Evolutionary conservation across 1,139 yeast species (phyloP).

Genomic region (Meyerozyma elateridarum): DNA sequence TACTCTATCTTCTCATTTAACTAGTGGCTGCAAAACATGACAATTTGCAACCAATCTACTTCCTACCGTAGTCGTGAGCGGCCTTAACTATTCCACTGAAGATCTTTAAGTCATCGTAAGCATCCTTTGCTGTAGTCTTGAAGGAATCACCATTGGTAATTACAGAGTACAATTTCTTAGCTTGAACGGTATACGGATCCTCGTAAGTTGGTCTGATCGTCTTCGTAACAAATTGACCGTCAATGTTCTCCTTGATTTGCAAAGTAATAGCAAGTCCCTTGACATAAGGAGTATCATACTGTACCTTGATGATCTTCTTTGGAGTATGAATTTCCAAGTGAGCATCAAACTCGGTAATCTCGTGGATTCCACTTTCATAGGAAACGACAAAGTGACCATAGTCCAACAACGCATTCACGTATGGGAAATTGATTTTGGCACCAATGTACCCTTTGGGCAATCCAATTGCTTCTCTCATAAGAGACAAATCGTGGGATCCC

Average conservation of each 20-base stretch:
- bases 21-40: no score
- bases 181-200: slow-evolving; percentile 6
- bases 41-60: no score
- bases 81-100: slow-evolving; percentile 6
- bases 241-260: slow-evolving; percentile 3
- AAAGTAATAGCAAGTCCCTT: slow-evolving; percentile 7
- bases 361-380: slow-evolving; percentile 6
- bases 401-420: slow-evolving; percentile 6
- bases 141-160: slow-evolving; percentile 3
- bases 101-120: slow-evolving; percentile 5
- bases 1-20: no score
- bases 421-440: slow-evolving; percentile 5
- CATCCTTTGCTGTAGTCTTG: slow-evolving; percentile 6
- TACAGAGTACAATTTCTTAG: slow-evolving; percentile 4
- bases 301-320: slow-evolving; percentile 7
- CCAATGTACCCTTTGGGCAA: slow-evolving; percentile 6
- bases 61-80: no score
- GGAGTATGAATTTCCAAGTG: slow-evolving; percentile 6
- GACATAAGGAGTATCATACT: slow-evolving; percentile 7
- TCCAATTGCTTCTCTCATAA: slow-evolving; percentile 7
- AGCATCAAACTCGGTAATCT: slow-evolving; percentile 7
- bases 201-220: slow-evolving; percentile 6
- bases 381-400: slow-evolving; percentile 6
- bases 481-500: slow-evolving; percentile 6
- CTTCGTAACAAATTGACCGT: slow-evolving; percentile 4